These are phyloP conservation scores for Candida fluviatilis DNA, from an alignment of 805 yeast genomes.

Conservation along the genomic window DNA sequence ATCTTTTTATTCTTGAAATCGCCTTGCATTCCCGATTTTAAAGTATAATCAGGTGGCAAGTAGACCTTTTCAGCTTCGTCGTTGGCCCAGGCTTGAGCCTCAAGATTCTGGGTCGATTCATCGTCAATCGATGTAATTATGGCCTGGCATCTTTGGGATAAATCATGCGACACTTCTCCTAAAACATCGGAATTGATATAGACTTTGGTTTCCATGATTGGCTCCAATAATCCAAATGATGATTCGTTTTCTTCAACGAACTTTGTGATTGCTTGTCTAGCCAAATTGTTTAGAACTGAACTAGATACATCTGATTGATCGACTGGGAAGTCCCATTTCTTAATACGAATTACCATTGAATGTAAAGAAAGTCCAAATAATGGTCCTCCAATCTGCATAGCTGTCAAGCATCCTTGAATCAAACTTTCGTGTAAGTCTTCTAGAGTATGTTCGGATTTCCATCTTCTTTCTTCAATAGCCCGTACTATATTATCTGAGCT, in stretches of 20 bases:
- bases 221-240: conserved; percentile 67
- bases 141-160: conserved; percentile 76
- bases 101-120: conserved; percentile 37
- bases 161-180: conserved; percentile 82
- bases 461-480: conserved; percentile 31
- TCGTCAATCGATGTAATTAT: conserved; percentile 69
- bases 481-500: conserved; percentile 18
- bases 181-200: conserved; percentile 65
- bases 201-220: conserved; percentile 75
- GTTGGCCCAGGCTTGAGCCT: conserved; percentile 42
- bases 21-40: conserved; percentile 22
- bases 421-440: conserved; percentile 53
- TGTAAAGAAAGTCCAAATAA: conserved; percentile 54
- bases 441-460: conserved; percentile 46
- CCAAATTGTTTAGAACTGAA: conserved; percentile 42
- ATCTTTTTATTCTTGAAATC: conserved; percentile 44
- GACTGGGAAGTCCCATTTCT: conserved; percentile 49
- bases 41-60: conserved; percentile 74
- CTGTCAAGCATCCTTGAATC: conserved; percentile 55
- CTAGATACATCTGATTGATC: conserved; percentile 39
- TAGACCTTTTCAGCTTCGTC: conserved; percentile 60
- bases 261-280: conserved; percentile 31
- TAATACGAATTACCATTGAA: conserved; percentile 54
- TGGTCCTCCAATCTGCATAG: conserved; percentile 66
- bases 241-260: conserved; percentile 19